These are phyloP conservation scores for Parsonsia alboflavescens DNA, from an alignment of 257 asterid species.

Conservation along the genomic window DNA sequence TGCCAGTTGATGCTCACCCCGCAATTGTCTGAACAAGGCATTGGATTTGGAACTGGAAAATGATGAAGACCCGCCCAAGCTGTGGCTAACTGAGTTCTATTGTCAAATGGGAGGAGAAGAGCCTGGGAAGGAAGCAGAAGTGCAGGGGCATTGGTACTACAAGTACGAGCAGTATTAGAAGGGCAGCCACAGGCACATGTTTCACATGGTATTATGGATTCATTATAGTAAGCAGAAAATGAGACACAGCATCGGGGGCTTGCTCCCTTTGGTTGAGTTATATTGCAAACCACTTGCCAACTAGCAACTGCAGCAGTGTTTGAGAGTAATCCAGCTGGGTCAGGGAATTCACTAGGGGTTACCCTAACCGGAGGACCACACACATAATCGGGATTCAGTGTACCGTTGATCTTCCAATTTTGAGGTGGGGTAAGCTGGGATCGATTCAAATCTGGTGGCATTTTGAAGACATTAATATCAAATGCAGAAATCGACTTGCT, in stretches of 20 bases:
- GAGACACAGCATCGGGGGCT: slow-evolving; percentile 91
- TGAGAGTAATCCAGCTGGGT: slow-evolving; percentile 51
- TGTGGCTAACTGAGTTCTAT: slow-evolving; percentile 42
- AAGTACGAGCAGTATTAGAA: slow-evolving; percentile 30
- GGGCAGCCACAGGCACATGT: slow-evolving; percentile 93
- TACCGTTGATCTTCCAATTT: slow-evolving; percentile 67
- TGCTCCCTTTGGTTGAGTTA: slow-evolving; percentile 53
- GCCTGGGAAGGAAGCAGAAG: slow-evolving; percentile 84
- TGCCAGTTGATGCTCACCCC: slow-evolving; percentile 96
- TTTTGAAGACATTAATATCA: slow-evolving; percentile 75
- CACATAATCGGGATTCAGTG: slow-evolving; percentile 72
- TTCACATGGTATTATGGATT: slow-evolving; percentile 76
- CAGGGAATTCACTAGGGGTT: slow-evolving; percentile 63
- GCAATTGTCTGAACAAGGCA: slow-evolving; percentile 80
- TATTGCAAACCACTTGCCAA: slow-evolving; percentile 95
- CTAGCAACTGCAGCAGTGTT: slow-evolving; percentile 57
- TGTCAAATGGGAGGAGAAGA: slow-evolving; percentile 67
- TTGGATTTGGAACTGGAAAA: slow-evolving; percentile 55
- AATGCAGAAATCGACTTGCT: slow-evolving; percentile 73
- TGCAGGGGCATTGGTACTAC: slow-evolving; percentile 56
- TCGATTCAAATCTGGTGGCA: slow-evolving; percentile 88
- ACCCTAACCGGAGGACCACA: slow-evolving; percentile 90
- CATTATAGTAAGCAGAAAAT: slow-evolving; percentile 84
- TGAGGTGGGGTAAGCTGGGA: slow-evolving; percentile 71
- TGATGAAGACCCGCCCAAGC: slow-evolving; percentile 84